phyloP scores from a whole-genome alignment of 2,329 filamentous ascomycete species.

The Pseudogymnoascus sp. region DNA sequence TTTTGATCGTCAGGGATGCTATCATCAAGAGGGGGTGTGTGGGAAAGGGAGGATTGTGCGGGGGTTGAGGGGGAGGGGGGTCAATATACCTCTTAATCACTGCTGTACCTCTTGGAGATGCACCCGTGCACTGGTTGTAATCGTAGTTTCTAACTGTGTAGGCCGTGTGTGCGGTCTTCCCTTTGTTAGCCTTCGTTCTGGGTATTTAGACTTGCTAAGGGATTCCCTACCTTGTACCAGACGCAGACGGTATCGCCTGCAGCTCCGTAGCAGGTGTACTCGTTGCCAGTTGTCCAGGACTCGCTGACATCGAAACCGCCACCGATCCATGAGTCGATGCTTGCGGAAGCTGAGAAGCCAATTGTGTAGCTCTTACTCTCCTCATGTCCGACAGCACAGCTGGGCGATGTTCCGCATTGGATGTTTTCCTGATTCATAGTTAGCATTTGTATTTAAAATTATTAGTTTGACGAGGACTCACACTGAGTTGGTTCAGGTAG shows the following conservation, averaged over 20 bases:
- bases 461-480: not conserved
- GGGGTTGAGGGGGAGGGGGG: not conserved
- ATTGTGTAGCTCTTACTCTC: not conserved
- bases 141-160: not conserved
- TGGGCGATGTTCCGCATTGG: not conserved
- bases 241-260: not conserved
- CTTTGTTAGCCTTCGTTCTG: too few species aligned
- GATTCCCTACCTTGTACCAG: not conserved
- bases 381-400: not conserved
- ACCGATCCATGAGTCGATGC: not conserved
- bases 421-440: not conserved
- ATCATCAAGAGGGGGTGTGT: too few species aligned
- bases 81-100: not conserved
- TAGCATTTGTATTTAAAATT: not conserved
- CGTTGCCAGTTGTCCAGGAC: not conserved
- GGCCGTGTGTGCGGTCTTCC: not conserved
- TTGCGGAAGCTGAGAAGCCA: not conserved
- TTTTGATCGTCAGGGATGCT: too few species aligned
- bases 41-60: too few species aligned
- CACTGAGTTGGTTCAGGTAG: not conserved
- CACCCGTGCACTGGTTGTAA: not conserved
- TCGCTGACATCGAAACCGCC: not conserved
- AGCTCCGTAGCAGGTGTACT: not conserved
- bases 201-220: too few species aligned
- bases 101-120: not conserved